Evolutionary conservation across 148 eudicot genomes (phyloP).

Genomic region (Chenopodium suecicum): DNA sequence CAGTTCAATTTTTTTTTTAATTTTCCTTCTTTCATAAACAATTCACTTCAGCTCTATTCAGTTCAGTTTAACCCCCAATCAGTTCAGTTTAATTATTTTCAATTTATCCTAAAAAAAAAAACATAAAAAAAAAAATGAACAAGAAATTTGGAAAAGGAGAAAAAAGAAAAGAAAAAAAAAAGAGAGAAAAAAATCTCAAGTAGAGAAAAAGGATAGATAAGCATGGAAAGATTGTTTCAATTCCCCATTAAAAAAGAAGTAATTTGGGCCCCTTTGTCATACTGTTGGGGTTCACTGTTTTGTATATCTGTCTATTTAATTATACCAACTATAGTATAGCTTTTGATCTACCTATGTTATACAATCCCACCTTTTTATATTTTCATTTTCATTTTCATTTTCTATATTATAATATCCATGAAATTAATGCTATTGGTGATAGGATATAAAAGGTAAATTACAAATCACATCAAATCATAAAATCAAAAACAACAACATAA

Average conservation of each 20-base stretch:
- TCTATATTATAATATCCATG: background rate
- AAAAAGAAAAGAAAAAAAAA: background rate
- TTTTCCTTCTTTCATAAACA: too few species aligned
- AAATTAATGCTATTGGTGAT: background rate
- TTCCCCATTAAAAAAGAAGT: slow-evolving; percentile 1
- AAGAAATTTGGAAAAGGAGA: too few species aligned
- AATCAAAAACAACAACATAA: background rate
- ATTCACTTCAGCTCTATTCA: too few species aligned
- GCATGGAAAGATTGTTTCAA: slow-evolving; percentile 16
- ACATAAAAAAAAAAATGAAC: too few species aligned
- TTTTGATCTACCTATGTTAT: slow-evolving; percentile 14
- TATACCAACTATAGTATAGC: slow-evolving; percentile 7
- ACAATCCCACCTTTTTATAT: background rate
- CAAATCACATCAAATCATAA: background rate
- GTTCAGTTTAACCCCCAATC: too few species aligned
- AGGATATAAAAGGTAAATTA: slow-evolving; percentile 1
- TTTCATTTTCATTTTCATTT: background rate
- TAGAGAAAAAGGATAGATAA: background rate
- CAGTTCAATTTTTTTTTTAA: too few species aligned
- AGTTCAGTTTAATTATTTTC: too few species aligned
- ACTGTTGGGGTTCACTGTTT: slow-evolving; percentile 16
- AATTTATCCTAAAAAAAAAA: too few species aligned
- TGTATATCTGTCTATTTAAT: background rate
- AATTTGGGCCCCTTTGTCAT: slow-evolving; percentile 22
- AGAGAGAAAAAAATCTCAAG: background rate